These are phyloP conservation scores for Pleurozium schreberi DNA, from an alignment of 225 moss, liverwort and hornwort genomes.

Conservation along the genomic window DNA sequence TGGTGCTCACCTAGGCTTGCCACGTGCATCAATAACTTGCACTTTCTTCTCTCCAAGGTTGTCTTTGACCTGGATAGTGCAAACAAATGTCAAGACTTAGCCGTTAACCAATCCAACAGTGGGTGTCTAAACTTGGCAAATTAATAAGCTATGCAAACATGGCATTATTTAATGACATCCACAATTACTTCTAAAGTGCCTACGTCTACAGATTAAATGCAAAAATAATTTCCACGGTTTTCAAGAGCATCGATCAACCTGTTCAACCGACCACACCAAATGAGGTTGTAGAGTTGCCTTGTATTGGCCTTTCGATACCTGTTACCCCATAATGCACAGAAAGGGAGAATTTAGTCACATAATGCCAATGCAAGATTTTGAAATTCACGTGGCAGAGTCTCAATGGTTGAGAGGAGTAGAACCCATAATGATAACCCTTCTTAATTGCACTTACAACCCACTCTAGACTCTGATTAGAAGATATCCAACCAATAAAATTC, in stretches of 20 bases:
- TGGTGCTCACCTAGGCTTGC: conserved; percentile 58
- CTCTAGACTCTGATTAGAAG: background rate
- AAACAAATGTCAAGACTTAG: background rate
- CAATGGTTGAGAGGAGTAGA: background rate
- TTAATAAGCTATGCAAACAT: background rate
- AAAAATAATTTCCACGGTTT: background rate
- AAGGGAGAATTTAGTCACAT: background rate
- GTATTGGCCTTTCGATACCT: conserved; percentile 49
- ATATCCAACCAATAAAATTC: background rate
- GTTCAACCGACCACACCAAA: conserved; percentile 68
- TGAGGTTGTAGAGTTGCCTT: conserved; percentile 62
- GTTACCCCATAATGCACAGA: background rate
- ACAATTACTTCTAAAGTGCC: background rate
- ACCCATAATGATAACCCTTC: background rate
- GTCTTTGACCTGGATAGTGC: conserved; percentile 41
- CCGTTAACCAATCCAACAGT: background rate
- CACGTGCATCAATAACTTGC: conserved; percentile 83
- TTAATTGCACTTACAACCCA: background rate
- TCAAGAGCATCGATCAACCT: conserved; percentile 39
- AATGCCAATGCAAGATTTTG: background rate
- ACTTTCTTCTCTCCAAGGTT: conserved; percentile 52
- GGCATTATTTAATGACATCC: background rate
- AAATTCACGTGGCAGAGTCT: background rate
- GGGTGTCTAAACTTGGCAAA: background rate
- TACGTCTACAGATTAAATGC: background rate